Percentiles rank a stretch among this genome's conserved stretches.
Evolutionary conservation across 805 yeast species (phyloP).

Genomic region (Metschnikowia shivogae): DNA sequence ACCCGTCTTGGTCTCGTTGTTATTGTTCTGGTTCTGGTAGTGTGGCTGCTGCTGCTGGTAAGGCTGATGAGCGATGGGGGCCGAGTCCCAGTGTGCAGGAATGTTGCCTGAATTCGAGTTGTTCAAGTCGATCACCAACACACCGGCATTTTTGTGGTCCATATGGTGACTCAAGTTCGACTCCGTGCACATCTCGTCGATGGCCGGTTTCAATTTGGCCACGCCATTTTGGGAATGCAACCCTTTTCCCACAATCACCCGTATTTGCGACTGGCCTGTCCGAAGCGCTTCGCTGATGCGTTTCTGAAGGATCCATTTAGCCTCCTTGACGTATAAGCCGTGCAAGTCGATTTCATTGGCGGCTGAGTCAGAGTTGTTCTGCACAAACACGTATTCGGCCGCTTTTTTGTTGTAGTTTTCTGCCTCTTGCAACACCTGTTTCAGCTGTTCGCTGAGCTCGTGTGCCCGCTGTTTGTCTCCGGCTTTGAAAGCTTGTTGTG

Average conservation of each 20-base stretch:
- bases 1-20: constrained; percentile 21
- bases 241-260: constrained; percentile 93
- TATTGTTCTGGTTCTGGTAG: constrained; percentile 20
- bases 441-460: constrained; percentile 65
- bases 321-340: constrained; percentile 88
- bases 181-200: constrained; percentile 70
- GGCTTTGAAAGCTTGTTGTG: constrained; percentile 69
- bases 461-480: constrained; percentile 78
- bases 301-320: constrained; percentile 67
- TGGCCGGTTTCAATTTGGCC: constrained; percentile 87
- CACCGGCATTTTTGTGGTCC: constrained; percentile 76
- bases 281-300: constrained; percentile 66
- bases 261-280: constrained; percentile 55
- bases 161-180: constrained; percentile 56
- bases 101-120: constrained; percentile 24
- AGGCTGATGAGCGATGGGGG: constrained; percentile 19
- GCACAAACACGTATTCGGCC: constrained; percentile 83
- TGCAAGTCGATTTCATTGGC: constrained; percentile 88
- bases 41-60: constrained; percentile 20
- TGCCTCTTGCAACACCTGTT: constrained; percentile 54
- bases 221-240: constrained; percentile 75
- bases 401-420: constrained; percentile 74
- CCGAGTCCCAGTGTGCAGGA: constrained; percentile 30
- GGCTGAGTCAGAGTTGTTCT: constrained; percentile 83
- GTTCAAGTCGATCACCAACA: constrained; percentile 60